Percentiles rank a stretch among this genome's conserved stretches.
Conservation (phyloP, 805 yeast genomes). For the Suhomyces sp. region DNA sequence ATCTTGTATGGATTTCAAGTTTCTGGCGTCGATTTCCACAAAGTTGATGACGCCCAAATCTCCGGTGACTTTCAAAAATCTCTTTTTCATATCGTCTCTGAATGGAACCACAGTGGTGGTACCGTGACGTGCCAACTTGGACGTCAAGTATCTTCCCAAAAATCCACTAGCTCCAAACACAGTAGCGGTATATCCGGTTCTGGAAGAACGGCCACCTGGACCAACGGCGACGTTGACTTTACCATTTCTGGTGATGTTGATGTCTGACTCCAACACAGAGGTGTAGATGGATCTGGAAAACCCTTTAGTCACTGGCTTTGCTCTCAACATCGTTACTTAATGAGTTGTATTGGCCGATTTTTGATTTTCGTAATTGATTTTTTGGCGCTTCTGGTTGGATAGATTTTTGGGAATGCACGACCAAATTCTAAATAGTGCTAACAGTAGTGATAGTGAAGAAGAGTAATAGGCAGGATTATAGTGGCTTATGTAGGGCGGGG, state of each 20-base stretch:
- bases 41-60: conserved; percentile 85
- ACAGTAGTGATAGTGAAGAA: no score
- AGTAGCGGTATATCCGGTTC: conserved; percentile 86
- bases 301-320: conserved; percentile 5
- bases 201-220: conserved; percentile 76
- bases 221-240: conserved; percentile 72
- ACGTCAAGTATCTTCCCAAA: conserved; percentile 66
- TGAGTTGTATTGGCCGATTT: neutral
- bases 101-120: conserved; percentile 74
- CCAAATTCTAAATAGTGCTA: no score
- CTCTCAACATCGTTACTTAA: conserved; percentile 11
- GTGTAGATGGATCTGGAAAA: conserved; percentile 34
- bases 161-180: conserved; percentile 83
- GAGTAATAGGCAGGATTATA: no score
- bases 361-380: conserved; percentile 10
- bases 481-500: no score
- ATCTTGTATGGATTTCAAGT: conserved; percentile 70
- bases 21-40: conserved; percentile 79
- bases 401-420: conserved; percentile 10
- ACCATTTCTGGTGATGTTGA: conserved; percentile 71
- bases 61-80: conserved; percentile 78
- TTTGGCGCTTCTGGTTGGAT: conserved; percentile 32
- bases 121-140: conserved; percentile 80
- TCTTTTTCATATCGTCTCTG: conserved; percentile 73
- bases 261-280: conserved; percentile 50